Base-by-base conservation (phyloP, 2,329 filamentous ascomycete species). In the Neophaeococcomyces aloes region DNA sequence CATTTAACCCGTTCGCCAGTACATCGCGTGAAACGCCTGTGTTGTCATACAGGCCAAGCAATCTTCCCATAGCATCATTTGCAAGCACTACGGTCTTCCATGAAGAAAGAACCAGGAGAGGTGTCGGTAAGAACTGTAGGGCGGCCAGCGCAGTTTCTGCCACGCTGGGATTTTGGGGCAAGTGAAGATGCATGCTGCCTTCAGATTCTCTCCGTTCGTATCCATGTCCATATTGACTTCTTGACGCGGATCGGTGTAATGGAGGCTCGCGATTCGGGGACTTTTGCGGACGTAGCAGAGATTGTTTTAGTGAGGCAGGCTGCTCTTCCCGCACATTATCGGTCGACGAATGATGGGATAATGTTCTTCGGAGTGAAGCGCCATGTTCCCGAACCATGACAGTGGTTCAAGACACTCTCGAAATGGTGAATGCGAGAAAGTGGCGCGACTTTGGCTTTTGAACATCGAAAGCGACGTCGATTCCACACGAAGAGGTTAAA, bases 111-210 rank as follows among this genome's bases (percentile, higher is more conserved):
- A 88, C 76, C 29, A 87, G 60, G 3, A 85, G 60, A 0, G 83
- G 83, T 36, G 85, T 76, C 0, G 83, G 84, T 4, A 88, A 67
- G 56, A 83, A 86, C 56, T 84, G 81, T 62, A 88, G 65, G 4
- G 81, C 78, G 1, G 78, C 74, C 47, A 84, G 77, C 17, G 81
- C 78, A 39, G 63, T 59, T 29, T 57, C 53, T 27, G 54, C 48
- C 8, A 49, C 44, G 25, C 43, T 42, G 11, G 56, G 43, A 11
- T 42, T 29, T 3, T 38, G 49, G 13, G 53, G 48, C 3, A 51
- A 36, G 14, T 53, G 43, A 39, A 55, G 44, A 18, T 50, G 47
- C 29, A 47, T 32, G 29, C 38, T 41, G 29, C 17, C 23, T n/a
- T 19, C 38, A 18, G 38, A 33, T 13, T 14, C 38, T 6, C 14